phyloP scores from a whole-genome alignment of 768 basidiomycete genomes.

The Termitomyces sp. region DNA sequence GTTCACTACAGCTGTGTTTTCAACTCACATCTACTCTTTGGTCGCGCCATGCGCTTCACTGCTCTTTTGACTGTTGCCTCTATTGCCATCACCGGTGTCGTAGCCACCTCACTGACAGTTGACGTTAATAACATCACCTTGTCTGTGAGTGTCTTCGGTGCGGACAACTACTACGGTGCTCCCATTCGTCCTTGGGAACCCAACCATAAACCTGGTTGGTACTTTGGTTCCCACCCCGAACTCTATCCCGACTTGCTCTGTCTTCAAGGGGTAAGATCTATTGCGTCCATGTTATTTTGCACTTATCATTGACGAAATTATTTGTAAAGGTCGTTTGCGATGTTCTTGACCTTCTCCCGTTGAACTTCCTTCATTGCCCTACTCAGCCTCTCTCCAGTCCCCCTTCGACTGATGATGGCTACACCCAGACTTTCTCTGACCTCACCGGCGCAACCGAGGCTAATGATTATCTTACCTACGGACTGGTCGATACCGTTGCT shows the following conservation, averaged over 20 bases:
- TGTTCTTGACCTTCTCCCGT: slow-evolving; percentile 27
- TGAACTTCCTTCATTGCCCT: slow-evolving; percentile 33
- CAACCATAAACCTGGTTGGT: slow-evolving; percentile 34
- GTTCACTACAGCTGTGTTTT: background rate
- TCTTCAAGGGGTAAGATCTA: slow-evolving; percentile 24
- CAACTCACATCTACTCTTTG: background rate
- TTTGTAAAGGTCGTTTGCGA: slow-evolving; percentile 26
- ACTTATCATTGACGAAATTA: background rate
- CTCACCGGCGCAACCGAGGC: slow-evolving; percentile 38
- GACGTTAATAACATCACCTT: slow-evolving; percentile 11
- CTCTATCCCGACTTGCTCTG: slow-evolving; percentile 23
- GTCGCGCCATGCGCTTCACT: slow-evolving; percentile 22
- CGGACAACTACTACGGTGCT: slow-evolving; percentile 29
- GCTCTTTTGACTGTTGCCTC: slow-evolving; percentile 19
- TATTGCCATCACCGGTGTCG: slow-evolving; percentile 16
- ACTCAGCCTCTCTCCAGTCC: slow-evolving; percentile 13
- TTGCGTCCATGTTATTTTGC: background rate
- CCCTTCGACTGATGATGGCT: slow-evolving; percentile 22
- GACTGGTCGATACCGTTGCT: slow-evolving; percentile 36
- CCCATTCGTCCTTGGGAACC: slow-evolving; percentile 31
- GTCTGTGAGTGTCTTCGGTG: slow-evolving; percentile 23
- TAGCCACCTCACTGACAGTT: slow-evolving; percentile 13
- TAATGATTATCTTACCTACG: slow-evolving; percentile 34
- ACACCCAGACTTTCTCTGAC: slow-evolving; percentile 32
- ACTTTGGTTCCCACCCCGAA: slow-evolving; percentile 27